phyloP scores from a whole-genome alignment of 768 basidiomycete genomes.

The Lactarius psammicola region DNA sequence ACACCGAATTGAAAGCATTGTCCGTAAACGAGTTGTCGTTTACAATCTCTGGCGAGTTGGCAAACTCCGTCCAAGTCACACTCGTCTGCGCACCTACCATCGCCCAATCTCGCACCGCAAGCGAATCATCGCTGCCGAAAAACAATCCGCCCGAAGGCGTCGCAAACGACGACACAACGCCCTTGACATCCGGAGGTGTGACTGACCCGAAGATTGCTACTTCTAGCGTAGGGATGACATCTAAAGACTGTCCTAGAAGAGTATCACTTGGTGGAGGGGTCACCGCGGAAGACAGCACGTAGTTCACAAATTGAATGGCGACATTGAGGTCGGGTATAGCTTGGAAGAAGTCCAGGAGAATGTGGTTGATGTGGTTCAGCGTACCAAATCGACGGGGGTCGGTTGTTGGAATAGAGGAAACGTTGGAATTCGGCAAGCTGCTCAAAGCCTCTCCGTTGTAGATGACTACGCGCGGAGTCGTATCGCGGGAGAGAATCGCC shows the following conservation, averaged over 20 bases:
- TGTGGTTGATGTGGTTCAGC: slow-evolving; percentile 51
- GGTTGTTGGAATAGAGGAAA: slow-evolving; percentile 36
- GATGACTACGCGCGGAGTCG: slow-evolving; percentile 48
- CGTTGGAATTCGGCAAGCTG: slow-evolving; percentile 42
- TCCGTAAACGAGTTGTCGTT: slow-evolving; percentile 49
- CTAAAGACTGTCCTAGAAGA: slow-evolving; percentile 42
- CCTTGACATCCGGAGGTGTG: slow-evolving; percentile 46
- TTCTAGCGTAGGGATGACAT: slow-evolving; percentile 52
- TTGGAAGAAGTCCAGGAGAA: slow-evolving; percentile 54
- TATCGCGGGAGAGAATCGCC: slow-evolving; percentile 46
- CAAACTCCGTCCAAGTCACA: slow-evolving; percentile 54
- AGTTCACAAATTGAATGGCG: slow-evolving; percentile 49
- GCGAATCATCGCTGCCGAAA: slow-evolving; percentile 55
- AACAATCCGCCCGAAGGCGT: slow-evolving; percentile 51
- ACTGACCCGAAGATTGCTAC: slow-evolving; percentile 64
- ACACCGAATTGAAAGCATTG: slow-evolving; percentile 47
- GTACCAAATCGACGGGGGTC: slow-evolving; percentile 60
- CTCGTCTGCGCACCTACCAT: slow-evolving; percentile 41
- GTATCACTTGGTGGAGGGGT: slow-evolving; percentile 45
- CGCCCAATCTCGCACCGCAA: slow-evolving; percentile 53
- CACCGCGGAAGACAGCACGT: slow-evolving; percentile 43
- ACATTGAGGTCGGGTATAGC: slow-evolving; percentile 48
- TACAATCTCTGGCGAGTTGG: slow-evolving; percentile 50
- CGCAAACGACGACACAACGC: slow-evolving; percentile 51
- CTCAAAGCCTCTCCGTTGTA: slow-evolving; percentile 52